These are phyloP conservation scores for Ogataea haglerorum DNA, from an alignment of 805 yeast genomes.

Conservation along the genomic window DNA sequence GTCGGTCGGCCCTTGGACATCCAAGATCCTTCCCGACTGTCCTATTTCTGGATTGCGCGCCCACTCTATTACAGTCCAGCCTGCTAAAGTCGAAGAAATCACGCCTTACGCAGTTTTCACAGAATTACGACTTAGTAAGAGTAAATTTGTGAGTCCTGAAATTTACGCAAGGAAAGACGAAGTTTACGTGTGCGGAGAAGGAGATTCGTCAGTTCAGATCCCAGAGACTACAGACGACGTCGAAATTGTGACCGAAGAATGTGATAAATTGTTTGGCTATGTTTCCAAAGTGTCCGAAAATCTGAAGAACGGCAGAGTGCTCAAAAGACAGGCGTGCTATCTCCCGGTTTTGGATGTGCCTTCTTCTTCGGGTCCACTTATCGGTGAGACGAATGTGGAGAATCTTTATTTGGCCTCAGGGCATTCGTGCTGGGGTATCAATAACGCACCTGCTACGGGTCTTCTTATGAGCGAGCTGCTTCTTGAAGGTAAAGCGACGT, in stretches of 20 bases:
- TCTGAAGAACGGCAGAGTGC: constrained; percentile 67
- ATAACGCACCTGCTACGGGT: constrained; percentile 98
- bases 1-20: constrained; percentile 96
- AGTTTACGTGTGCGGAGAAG: constrained; percentile 96
- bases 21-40: constrained; percentile 83
- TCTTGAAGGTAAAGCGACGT: constrained; percentile 73
- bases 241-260: constrained; percentile 78
- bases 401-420: constrained; percentile 82
- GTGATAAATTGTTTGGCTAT: constrained; percentile 79
- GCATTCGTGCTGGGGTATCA: constrained; percentile 98
- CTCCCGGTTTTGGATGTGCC: constrained; percentile 93
- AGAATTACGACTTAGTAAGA: constrained; percentile 70
- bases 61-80: constrained; percentile 88
- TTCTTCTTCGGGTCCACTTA: constrained; percentile 85
- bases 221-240: constrained; percentile 96
- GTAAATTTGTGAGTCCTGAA: constrained; percentile 82
- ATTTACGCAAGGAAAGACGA: constrained; percentile 94
- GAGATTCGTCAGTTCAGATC: constrained; percentile 82
- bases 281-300: constrained; percentile 74
- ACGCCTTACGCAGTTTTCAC: constrained; percentile 93
- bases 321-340: constrained; percentile 90
- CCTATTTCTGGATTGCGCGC: constrained; percentile 94
- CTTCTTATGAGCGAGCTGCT: constrained; percentile 82
- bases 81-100: constrained; percentile 66
- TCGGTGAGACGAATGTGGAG: constrained; percentile 88